A percentile compares a stretch with the other conserved stretches of the same genome.
These are phyloP conservation scores for Paraglomus brasilianum DNA, from an alignment of 192 early-diverging fungal genomes.

Conservation along the genomic window DNA sequence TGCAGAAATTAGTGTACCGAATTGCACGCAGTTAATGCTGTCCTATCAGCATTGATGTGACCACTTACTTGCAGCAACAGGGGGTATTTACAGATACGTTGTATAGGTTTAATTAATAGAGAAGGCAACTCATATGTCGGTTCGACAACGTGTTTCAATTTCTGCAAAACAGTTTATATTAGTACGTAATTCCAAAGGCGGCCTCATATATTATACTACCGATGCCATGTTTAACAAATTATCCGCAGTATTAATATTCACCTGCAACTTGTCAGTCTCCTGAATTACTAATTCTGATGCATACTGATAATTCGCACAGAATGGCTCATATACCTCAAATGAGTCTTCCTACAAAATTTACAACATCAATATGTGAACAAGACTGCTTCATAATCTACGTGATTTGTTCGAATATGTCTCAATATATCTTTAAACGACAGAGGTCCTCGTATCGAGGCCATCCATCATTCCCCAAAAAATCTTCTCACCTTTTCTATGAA, in stretches of 20 bases:
- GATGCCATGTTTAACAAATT: not conserved
- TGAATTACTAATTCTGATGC: conserved; percentile 70
- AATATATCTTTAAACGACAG: no score
- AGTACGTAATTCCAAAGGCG: not conserved
- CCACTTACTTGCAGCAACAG: conserved; percentile 70
- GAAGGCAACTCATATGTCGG: conserved; percentile 85
- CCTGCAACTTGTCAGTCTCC: conserved; percentile 63
- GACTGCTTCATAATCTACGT: no score
- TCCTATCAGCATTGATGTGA: not conserved
- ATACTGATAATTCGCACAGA: conserved; percentile 87
- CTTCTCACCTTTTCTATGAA: conserved; percentile 70
- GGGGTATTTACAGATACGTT: conserved; percentile 98
- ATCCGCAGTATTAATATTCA: conserved; percentile 25
- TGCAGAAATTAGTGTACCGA: not conserved
- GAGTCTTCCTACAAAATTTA: conserved; percentile 55
- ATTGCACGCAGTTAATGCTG: not conserved
- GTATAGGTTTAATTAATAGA: conserved; percentile 96
- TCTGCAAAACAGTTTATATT: conserved; percentile 37
- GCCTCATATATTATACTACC: not conserved
- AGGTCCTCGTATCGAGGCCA: not conserved
- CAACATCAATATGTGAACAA: no score
- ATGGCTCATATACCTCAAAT: conserved; percentile 87
- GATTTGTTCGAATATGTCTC: no score
- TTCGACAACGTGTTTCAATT: conserved; percentile 68
- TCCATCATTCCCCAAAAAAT: not conserved